Evolutionary conservation across 176 grass and related monocot species (phyloP).

Genomic region (Eremochloa ophiuroides): DNA sequence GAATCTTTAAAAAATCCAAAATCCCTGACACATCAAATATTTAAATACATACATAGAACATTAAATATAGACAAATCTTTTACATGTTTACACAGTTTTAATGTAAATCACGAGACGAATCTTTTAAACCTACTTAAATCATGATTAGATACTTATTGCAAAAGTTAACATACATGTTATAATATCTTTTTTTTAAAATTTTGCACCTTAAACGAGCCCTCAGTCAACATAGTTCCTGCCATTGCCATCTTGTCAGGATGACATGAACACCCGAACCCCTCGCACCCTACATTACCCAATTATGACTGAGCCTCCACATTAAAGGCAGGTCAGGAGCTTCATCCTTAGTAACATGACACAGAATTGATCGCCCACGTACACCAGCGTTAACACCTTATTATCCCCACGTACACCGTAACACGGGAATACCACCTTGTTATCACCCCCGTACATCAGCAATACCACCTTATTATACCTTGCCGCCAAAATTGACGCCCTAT

Average conservation of each 20-base stretch:
- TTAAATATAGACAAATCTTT: too few relatives aligned
- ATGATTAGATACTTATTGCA: too few relatives aligned
- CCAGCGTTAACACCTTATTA: background rate
- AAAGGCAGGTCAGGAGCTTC: background rate
- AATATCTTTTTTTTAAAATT: too few relatives aligned
- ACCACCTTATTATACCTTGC: slow-evolving; percentile 17
- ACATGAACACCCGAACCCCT: background rate
- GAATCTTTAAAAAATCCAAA: too few relatives aligned
- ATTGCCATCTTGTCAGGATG: background rate
- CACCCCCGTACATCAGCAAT: background rate
- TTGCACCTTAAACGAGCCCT: too few relatives aligned
- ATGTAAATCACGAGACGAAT: too few relatives aligned
- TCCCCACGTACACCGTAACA: background rate
- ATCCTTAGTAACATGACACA: background rate
- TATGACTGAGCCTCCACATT: background rate
- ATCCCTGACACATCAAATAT: too few relatives aligned
- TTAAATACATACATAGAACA: too few relatives aligned
- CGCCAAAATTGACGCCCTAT: slow-evolving; percentile 19
- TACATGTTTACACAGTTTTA: too few relatives aligned
- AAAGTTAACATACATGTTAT: too few relatives aligned
- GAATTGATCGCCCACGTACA: background rate
- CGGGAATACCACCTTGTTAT: background rate
- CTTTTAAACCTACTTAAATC: too few relatives aligned
- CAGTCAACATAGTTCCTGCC: background rate
- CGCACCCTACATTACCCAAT: background rate